Evolutionary conservation across 345 rosid genomes (phyloP).

Genomic region (Anastatica hierochuntica): DNA sequence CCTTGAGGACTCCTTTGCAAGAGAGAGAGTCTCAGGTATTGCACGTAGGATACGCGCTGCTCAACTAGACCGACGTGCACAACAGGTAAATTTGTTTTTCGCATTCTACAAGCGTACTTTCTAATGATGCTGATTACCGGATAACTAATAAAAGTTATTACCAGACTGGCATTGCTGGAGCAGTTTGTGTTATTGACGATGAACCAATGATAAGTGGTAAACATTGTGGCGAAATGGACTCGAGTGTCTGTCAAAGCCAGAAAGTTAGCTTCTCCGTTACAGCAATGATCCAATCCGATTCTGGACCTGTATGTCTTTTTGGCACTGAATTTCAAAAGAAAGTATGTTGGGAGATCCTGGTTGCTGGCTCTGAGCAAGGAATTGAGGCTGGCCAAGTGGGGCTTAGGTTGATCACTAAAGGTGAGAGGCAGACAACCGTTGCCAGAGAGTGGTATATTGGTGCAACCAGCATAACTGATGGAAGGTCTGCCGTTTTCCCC

Average conservation of each 20-base stretch:
- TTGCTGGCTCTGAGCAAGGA: slow-evolving; percentile 99
- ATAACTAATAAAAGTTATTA: slow-evolving; percentile 16
- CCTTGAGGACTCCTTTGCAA: slow-evolving; percentile 97
- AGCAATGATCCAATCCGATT: slow-evolving; percentile 93
- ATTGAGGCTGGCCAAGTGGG: slow-evolving; percentile 99
- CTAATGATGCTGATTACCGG: neutral
- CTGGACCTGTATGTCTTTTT: slow-evolving; percentile 96
- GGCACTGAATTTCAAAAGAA: slow-evolving; percentile 95
- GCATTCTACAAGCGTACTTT: neutral
- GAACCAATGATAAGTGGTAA: slow-evolving; percentile 87
- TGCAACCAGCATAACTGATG: slow-evolving; percentile 97
- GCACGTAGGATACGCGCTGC: slow-evolving; percentile 84
- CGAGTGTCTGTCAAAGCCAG: slow-evolving; percentile 60
- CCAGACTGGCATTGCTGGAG: slow-evolving; percentile 81
- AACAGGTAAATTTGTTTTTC: slow-evolving; percentile 45
- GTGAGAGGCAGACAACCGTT: slow-evolving; percentile 83
- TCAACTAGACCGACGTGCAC: slow-evolving; percentile 89
- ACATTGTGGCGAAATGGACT: slow-evolving; percentile 77
- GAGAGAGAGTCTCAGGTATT: slow-evolving; percentile 97
- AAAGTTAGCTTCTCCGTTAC: slow-evolving; percentile 87
- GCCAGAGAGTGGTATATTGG: slow-evolving; percentile 96
- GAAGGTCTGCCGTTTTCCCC: slow-evolving; percentile 51
- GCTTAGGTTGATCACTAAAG: slow-evolving; percentile 82
- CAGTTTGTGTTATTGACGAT: slow-evolving; percentile 92
- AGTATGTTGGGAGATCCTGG: slow-evolving; percentile 96